Evolutionary conservation across 2,329 filamentous ascomycete species (phyloP), one percentile per base, ranked within the genome.

Genomic region (Apiospora kogelbergensis): DNA sequence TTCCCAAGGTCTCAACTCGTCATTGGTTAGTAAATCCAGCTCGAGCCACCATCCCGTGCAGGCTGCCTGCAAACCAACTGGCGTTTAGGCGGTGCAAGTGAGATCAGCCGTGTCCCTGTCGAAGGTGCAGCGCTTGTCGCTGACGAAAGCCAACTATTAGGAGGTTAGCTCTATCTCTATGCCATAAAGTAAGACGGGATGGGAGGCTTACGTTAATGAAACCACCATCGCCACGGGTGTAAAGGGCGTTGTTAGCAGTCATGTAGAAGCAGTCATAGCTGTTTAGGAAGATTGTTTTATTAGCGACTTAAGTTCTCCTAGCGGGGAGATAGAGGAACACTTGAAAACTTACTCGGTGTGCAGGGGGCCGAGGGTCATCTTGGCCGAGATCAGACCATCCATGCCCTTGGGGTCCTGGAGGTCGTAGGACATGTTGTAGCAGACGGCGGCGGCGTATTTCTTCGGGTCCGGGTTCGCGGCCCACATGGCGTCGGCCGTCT

Each of bases 181-280:
- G 0, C 22, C 37, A 10, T n/a, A 13, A 13, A 30, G 13, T 20
- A 15, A 17, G 37, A 11, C 3, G 9, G 7, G 22, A 13, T 26
- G 44, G 13, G 30, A 2, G 7, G 53, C 65, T 45, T 41, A 66
- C 65, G 65, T 66, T 66, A 20, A 48, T 37, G n/a, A 66, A 53
- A 45, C 65, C 65, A 53, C 65, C 65, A 33, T 66, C 65, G 30
- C 65, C 65, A 10, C 65, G 65, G 30, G 42, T 66, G 20, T 10
- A 66, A 17, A 66, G n/a, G 10, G 65, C 65, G 44, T 66, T 66
- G 44, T 44, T 44, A 22, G 65, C 65, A 13, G 65, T 48, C 65
- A 66, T 66, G 44, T 66, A 66, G 65, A 66, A 66, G 45, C 65
- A 66, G 30, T 66, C 65, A 44, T 48, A 66, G 44, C 65, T 66